Base-by-base conservation (phyloP, 306 rosid species). In the Abrus pulchellus region DNA sequence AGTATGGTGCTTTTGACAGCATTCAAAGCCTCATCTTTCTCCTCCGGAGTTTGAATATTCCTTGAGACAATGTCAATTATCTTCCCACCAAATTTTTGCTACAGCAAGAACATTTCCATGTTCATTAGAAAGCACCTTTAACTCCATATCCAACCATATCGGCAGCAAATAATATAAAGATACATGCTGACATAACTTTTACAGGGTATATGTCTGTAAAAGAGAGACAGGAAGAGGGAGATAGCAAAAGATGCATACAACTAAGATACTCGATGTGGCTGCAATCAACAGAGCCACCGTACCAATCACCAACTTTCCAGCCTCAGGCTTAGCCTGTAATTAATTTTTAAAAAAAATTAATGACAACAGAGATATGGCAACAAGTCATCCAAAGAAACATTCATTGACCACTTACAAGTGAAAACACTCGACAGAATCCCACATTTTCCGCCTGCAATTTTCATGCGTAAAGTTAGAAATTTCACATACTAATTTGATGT, bases 41-140 rank as follows among this genome's bases (percentile, higher is more conserved):
- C 83, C 81, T 85, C 89, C 1, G 86, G 86, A 50, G 93, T 83
- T 67, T 56, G 55, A 2, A 88, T 72, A 77, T 91, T 84, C 79
- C 90, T 81, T 0, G 97, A 89, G 49, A 91, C 97, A 77, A 91
- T 91, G 86, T 91, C 97, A 77, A 91, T 88, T 79, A 91, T 89
- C 83, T 82, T 81, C 74, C 97, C 97, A 65, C 94, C 92, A 77
- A 87, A 90, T 85, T 87, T 90, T 78, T 90, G 94, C 94, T 90
- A 80, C 70, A 81, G 59, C 54, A 86, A 47, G 64, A 78, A 72
- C 63, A 85, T 47, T 67, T 60, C 50, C 73, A 72, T 52, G 75
- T 56, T 80, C 80, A 54, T 83, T 41, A 75, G 56, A 62, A 74
- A 70, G n/a, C 53, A 40, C 7, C 33, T 85, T 65, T 60, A 85